Base-by-base conservation (phyloP, 2,329 filamentous ascomycete genomes). In the Lecanicillium sp. region DNA sequence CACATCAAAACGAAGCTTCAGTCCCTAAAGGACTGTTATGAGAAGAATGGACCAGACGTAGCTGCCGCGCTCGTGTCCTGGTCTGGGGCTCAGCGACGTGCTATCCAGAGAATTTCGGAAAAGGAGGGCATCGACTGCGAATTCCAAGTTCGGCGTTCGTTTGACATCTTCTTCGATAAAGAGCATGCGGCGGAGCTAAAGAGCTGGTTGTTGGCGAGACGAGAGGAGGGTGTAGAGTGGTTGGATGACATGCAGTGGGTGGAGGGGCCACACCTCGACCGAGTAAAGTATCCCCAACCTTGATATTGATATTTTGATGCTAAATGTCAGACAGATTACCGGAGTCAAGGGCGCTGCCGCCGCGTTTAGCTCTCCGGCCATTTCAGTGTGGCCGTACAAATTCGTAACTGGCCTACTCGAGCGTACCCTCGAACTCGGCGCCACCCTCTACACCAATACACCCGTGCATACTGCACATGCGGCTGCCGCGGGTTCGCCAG, bases 101-200 rank as follows among this genome's bases (percentile, higher is more conserved):
- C 52, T 6, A 55, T 73, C 5, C 65, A 68, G 45, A 50, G 62
- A 3, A 54, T 62, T 14, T 57, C 73, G 5, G 59, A 66, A n/a
- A 52, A 60, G 0, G 65, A 71, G 32, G 49, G 55, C 0, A 62
- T 73, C 10, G 67, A 73, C 35, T 73, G 70, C 50, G 70, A 74
- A 26, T 69, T 73, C 14, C 60, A 69, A 11, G 33, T 72, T 3
- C 69, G 67, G 0, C 55, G 69, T 4, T 62, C 64, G 7, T 57
- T 63, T 4, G 69, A 73, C 51, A 65, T 70, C 0, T 61, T 63
- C n/a, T 48, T 71, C 7, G 58, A 53, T 1, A 20, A 32, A n/a
- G 43, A 54, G 3, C 51, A 59, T 3, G 54, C 60, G 1, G 49
- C 49, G 3, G 36, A 23, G 9, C 9, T 39, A 19, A 39, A 39